phyloP scores from a whole-genome alignment of 2,329 filamentous ascomycete genomes.

The Exophiala dermatitidis region DNA sequence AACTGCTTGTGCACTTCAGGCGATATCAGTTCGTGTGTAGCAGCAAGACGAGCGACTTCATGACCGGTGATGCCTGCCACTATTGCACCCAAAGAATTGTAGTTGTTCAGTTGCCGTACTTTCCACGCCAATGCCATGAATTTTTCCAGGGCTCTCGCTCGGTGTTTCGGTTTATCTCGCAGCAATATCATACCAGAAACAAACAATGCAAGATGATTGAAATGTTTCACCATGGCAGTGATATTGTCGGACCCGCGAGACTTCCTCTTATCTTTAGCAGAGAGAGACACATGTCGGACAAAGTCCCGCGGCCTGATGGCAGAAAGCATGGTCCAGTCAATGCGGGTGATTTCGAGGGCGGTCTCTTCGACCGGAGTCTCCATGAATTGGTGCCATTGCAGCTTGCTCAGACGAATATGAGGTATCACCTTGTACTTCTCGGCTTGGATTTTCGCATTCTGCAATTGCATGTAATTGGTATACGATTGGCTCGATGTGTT shows the following conservation, averaged over 20 bases:
- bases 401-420: slow-evolving; percentile 66
- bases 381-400: slow-evolving; percentile 87
- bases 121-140: slow-evolving; percentile 86
- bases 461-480: slow-evolving; percentile 46
- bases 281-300: slow-evolving; percentile 79
- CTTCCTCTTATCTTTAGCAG: slow-evolving; percentile 55
- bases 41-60: slow-evolving; percentile 71
- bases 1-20: slow-evolving; percentile 71
- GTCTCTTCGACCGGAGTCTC: slow-evolving; percentile 76
- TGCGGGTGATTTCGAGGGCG: slow-evolving; percentile 83
- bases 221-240: slow-evolving; percentile 88
- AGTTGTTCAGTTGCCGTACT: slow-evolving; percentile 88
- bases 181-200: slow-evolving; percentile 78
- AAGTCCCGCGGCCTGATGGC: slow-evolving; percentile 89
- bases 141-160: slow-evolving; percentile 84
- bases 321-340: slow-evolving; percentile 98
- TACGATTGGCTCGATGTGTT: slow-evolving; percentile 39
- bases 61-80: slow-evolving; percentile 87
- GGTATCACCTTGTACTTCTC: slow-evolving; percentile 62
- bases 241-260: slow-evolving; percentile 61
- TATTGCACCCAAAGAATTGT: slow-evolving; percentile 90
- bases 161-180: slow-evolving; percentile 91
- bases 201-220: slow-evolving; percentile 78
- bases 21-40: slow-evolving; percentile 70
- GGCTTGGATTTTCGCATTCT: slow-evolving; percentile 75